Conservation (phyloP, 78 protist species). For the Planoprotostelium fungivorum region DNA sequence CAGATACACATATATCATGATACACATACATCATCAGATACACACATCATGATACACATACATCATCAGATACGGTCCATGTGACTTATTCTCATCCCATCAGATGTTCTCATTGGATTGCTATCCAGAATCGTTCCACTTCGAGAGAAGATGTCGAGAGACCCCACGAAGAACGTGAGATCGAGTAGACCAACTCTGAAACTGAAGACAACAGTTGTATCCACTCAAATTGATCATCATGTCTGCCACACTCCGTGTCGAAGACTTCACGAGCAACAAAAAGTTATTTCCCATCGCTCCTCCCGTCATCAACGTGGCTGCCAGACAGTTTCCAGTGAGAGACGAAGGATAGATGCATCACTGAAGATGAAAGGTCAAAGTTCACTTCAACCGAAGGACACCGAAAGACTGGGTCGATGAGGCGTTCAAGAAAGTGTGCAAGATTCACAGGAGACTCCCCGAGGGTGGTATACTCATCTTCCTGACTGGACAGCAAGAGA, state of each 20-base stretch:
- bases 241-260: conserved; percentile 96
- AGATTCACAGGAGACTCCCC: conserved; percentile 88
- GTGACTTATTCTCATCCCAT: too few species aligned
- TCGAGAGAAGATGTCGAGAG: conserved; percentile 33
- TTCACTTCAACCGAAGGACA: conserved; percentile 85
- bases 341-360: neutral
- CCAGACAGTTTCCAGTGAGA: conserved; percentile 79
- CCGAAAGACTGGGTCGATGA: conserved; percentile 61
- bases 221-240: conserved; percentile 97
- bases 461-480: conserved; percentile 95
- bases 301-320: conserved; percentile 74
- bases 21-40: neutral
- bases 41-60: too few species aligned
- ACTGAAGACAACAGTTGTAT: neutral
- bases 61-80: too few species aligned
- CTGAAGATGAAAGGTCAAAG: conserved; percentile 44
- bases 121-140: conserved; percentile 93
- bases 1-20: too few species aligned
- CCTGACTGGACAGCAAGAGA: conserved; percentile 91
- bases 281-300: conserved; percentile 72
- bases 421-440: conserved; percentile 66
- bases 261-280: conserved; percentile 79
- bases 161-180: conserved; percentile 3
- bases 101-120: conserved; percentile 94
- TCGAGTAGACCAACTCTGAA: neutral